These are phyloP conservation scores for Sungouiozyma intestinalis DNA, from an alignment of 805 yeast genomes.

Conservation along the genomic window DNA sequence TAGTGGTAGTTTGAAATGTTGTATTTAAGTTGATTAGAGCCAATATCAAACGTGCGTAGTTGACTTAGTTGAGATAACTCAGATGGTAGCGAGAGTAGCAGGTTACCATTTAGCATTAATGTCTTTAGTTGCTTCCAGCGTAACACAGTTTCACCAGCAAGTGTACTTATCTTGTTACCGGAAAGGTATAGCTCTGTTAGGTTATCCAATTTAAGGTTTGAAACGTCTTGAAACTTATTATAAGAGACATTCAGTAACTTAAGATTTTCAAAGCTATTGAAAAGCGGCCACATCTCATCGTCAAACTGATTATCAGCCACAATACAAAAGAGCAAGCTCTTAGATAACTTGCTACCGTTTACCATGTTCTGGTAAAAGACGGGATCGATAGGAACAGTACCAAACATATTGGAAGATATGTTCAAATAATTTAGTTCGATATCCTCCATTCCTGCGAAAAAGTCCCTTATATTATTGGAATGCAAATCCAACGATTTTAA, in stretches of 20 bases:
- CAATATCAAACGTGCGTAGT: slow-evolving; percentile 72
- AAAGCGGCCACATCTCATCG: slow-evolving; percentile 63
- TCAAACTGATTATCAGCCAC: slow-evolving; percentile 76
- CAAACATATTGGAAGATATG: slow-evolving; percentile 62
- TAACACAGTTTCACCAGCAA: slow-evolving; percentile 75
- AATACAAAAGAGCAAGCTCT: slow-evolving; percentile 45
- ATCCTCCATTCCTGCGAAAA: slow-evolving; percentile 62
- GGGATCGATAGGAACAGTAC: slow-evolving; percentile 18
- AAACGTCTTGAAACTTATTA: slow-evolving; percentile 75
- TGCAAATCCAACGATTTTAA: slow-evolving; percentile 69
- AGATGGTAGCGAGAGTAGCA: slow-evolving; percentile 77
- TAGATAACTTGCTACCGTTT: slow-evolving; percentile 30
- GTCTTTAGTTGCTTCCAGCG: slow-evolving; percentile 51
- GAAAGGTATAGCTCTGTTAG: slow-evolving; percentile 63
- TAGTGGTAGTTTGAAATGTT: slow-evolving; percentile 90
- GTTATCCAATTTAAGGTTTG: slow-evolving; percentile 52
- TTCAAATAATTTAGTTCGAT: slow-evolving; percentile 52
- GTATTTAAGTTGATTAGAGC: slow-evolving; percentile 81
- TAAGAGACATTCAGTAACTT: slow-evolving; percentile 66
- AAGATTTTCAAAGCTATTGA: slow-evolving; percentile 50
- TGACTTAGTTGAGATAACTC: slow-evolving; percentile 63
- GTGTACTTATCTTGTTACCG: slow-evolving; percentile 67
- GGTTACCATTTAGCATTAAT: slow-evolving; percentile 71
- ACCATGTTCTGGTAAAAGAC: slow-evolving; percentile 39
- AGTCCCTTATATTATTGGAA: slow-evolving; percentile 63